Percentiles rank a stretch among this genome's conserved stretches.
These are phyloP conservation scores for Lodderomyces metapsilosis DNA, from an alignment of 1,139 yeast genomes.

Conservation along the genomic window DNA sequence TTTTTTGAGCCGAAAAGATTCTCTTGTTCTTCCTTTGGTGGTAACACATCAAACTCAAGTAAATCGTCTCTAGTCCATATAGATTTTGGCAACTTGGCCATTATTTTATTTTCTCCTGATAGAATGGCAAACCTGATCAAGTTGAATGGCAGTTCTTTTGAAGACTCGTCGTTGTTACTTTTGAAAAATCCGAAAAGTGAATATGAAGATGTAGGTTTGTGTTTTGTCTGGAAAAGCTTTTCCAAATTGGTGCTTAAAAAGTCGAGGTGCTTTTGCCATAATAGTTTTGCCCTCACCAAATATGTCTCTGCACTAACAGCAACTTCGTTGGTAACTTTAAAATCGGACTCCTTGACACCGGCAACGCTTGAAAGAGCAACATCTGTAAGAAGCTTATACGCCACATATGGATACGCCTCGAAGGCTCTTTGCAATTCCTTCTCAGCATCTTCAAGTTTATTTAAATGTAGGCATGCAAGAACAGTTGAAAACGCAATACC, in stretches of 20 bases:
- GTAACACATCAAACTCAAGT: slow-evolving; percentile 68
- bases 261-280: slow-evolving; percentile 33
- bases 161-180: slow-evolving; percentile 4
- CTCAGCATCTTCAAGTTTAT: slow-evolving; percentile 44
- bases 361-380: slow-evolving; percentile 29
- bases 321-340: slow-evolving; percentile 24
- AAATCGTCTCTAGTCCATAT: slow-evolving; percentile 65
- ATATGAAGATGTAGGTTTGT: neutral
- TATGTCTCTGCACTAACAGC: slow-evolving; percentile 50
- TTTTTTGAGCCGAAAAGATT: slow-evolving; percentile 1
- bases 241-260: slow-evolving; percentile 3
- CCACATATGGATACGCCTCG: slow-evolving; percentile 58
- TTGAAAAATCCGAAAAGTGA: slow-evolving; percentile 17
- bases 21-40: slow-evolving; percentile 29
- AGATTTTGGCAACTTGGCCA: slow-evolving; percentile 63
- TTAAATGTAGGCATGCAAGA: slow-evolving; percentile 52
- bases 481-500: slow-evolving; percentile 69
- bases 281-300: slow-evolving; percentile 44
- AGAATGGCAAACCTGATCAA: slow-evolving; percentile 64
- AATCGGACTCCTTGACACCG: slow-evolving; percentile 21
- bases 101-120: slow-evolving; percentile 66
- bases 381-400: slow-evolving; percentile 47
- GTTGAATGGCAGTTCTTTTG: slow-evolving; percentile 50
- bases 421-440: slow-evolving; percentile 50
- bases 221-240: neutral